phyloP scores from a whole-genome alignment of 495 filamentous ascomycete species.

The Aspergillus saccharolyticus region DNA sequence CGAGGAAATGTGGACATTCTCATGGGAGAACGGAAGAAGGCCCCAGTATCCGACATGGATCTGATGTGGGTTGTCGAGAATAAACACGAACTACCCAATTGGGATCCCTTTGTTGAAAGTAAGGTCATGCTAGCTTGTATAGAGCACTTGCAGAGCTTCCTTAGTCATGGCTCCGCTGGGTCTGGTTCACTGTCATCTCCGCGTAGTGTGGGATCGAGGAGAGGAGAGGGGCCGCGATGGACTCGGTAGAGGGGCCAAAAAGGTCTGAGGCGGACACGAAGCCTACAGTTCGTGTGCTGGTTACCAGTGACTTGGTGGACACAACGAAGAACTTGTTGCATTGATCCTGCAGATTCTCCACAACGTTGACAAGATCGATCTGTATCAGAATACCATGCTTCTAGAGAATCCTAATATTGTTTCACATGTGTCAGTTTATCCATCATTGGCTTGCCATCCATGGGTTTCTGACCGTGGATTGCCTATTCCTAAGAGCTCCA shows the following conservation, averaged over 20 bases:
- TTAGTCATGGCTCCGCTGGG: constrained; percentile 20
- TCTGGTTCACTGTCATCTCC: neutral
- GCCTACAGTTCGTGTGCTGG: constrained; percentile 5
- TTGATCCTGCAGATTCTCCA: constrained; percentile 48
- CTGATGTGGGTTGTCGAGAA: constrained; percentile 19
- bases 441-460: no score
- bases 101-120: constrained; percentile 41
- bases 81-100: constrained; percentile 34
- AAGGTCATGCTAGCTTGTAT: constrained; percentile 39
- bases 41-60: constrained; percentile 35
- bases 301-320: constrained; percentile 8
- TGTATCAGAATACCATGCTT: neutral
- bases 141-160: constrained; percentile 12
- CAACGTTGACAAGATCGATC: constrained; percentile 35
- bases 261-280: constrained; percentile 24
- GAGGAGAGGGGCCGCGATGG: constrained; percentile 21
- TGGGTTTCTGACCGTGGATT: no score
- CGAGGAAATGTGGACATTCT: no score
- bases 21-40: constrained; percentile 44
- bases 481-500: no score
- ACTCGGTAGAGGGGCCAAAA: constrained; percentile 23
- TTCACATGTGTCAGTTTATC: neutral
- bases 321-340: constrained; percentile 24
- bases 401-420: neutral
- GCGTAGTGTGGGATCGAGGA: constrained; percentile 27